Conservation (phyloP, 345 rosid species). For the Luvunga scandens region DNA sequence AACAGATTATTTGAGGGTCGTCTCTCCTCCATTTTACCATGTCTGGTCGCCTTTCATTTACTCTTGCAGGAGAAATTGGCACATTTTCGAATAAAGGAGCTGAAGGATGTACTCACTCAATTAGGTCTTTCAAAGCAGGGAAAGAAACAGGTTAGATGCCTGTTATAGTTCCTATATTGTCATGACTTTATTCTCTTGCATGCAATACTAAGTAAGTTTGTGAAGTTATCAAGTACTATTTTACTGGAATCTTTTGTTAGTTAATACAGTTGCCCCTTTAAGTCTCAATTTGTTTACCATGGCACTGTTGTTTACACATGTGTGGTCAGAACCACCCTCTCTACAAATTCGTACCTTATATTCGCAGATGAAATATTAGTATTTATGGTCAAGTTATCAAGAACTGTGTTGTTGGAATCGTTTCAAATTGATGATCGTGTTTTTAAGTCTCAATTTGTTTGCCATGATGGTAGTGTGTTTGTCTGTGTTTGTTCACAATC, state of each 20-base stretch:
- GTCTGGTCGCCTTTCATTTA: neutral
- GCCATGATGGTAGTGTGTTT: neutral
- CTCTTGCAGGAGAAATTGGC: constrained; percentile 69
- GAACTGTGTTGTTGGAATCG: neutral
- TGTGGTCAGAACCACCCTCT: neutral
- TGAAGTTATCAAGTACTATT: neutral
- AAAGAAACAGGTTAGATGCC: constrained; percentile 72
- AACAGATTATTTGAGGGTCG: neutral
- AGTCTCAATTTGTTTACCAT: neutral
- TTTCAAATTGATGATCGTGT: neutral
- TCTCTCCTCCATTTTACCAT: neutral
- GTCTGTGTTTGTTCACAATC: neutral
- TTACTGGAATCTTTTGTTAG: neutral
- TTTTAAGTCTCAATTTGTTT: neutral
- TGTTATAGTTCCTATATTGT: neutral
- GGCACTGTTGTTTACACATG: neutral
- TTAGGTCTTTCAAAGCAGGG: constrained; percentile 96
- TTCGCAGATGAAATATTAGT: neutral
- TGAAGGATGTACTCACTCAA: constrained; percentile 88
- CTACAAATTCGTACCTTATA: neutral
- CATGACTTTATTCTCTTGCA: neutral
- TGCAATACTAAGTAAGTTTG: neutral
- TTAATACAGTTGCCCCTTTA: neutral
- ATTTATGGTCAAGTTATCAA: neutral
- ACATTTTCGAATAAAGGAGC: constrained; percentile 89